Percentiles rank a stretch among this genome's conserved stretches.
Evolutionary conservation across 2,329 filamentous ascomycete species (phyloP).

Genomic region (Claviceps arundinis): DNA sequence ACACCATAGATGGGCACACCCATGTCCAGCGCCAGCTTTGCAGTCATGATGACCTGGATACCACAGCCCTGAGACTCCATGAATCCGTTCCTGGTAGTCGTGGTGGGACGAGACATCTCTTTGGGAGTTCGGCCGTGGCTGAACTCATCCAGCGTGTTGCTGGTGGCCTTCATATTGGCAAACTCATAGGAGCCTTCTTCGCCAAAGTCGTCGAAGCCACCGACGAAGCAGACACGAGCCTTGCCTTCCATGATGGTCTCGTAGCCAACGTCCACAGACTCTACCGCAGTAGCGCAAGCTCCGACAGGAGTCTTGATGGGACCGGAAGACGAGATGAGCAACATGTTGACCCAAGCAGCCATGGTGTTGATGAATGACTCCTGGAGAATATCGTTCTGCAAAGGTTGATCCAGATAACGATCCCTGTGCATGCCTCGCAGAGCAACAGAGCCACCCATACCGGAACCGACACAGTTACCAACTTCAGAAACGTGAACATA

Average conservation of each 20-base stretch:
- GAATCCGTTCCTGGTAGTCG: conserved; percentile 92
- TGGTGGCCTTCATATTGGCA: conserved; percentile 99
- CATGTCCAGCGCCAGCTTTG: conserved; percentile 92
- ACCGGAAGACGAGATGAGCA: conserved; percentile 89
- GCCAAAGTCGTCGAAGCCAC: conserved; percentile 98
- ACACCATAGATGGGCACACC: conserved; percentile 96
- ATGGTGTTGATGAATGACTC: conserved; percentile 99
- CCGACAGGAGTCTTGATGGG: conserved; percentile 98
- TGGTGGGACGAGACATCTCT: conserved; percentile 97
- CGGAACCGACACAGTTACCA: conserved; percentile 95
- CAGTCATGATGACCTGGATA: conserved; percentile 98
- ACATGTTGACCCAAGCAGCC: conserved; percentile 99
- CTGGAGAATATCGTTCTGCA: conserved; percentile 97
- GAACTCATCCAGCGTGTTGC: conserved; percentile 94
- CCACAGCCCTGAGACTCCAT: conserved; percentile 99
- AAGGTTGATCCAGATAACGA: conserved; percentile 87
- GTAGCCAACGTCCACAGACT: conserved; percentile 94
- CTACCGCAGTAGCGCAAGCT: conserved; percentile 92
- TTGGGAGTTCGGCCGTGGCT: conserved; percentile 86
- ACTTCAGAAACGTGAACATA: conserved; percentile 97
- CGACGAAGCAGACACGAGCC: conserved; percentile 91
- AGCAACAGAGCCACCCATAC: conserved; percentile 89
- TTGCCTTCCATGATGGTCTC: conserved; percentile 98
- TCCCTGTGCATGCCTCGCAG: conserved; percentile 98
- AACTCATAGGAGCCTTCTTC: conserved; percentile 99